Evolutionary conservation across 108 stramenopile genomes (phyloP), one percentile per base, ranked within the genome.

Genomic region (Discostella stelligeroides): DNA sequence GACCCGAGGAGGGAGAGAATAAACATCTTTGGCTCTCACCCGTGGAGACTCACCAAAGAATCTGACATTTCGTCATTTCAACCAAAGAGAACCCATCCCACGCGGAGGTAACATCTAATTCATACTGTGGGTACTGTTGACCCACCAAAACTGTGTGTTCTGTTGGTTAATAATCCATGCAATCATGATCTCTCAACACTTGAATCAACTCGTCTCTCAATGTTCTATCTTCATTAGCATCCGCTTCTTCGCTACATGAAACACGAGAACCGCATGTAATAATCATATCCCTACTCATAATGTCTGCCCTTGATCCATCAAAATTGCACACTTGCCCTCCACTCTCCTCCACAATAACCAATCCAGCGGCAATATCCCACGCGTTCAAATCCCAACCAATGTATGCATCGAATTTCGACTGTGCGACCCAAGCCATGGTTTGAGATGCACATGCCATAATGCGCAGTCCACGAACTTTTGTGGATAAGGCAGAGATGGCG

Each of bases 351-450:
- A 93, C 74, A 28, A 90, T 72, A 28, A 93, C 63, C 21, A 89
- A 77, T 2, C 92, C 89, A 17, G 92, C 92, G 17, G 87, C 81
- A 59, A 90, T 75, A 64, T 93, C 92, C 92, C 92, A 93, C 7
- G 76, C 84, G 62, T 84, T 87, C 74, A 93, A 80, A 76, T 93
- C 92, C 76, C 89, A 93, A 17, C 84, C 81, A 74, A 89, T 83
- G 60, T 90, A 93, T n/a, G 84, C 72, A 17, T 83, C 84, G 48
- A 93, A 74, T 58, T 88, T 81, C 2, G 81, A 76, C 63, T 90
- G 90, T 7, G 92, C 92, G 4, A 93, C 88, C 92, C 92, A 93
- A 3, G 89, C 89, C 53, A 93, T 80, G 77, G 88, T 84, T 25
- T 90, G 79, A 5, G 92, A 88, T 1, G 92, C 92, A 48, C 81